Base-by-base conservation (phyloP, 257 asterid species). In the Cinchona pubescens region DNA sequence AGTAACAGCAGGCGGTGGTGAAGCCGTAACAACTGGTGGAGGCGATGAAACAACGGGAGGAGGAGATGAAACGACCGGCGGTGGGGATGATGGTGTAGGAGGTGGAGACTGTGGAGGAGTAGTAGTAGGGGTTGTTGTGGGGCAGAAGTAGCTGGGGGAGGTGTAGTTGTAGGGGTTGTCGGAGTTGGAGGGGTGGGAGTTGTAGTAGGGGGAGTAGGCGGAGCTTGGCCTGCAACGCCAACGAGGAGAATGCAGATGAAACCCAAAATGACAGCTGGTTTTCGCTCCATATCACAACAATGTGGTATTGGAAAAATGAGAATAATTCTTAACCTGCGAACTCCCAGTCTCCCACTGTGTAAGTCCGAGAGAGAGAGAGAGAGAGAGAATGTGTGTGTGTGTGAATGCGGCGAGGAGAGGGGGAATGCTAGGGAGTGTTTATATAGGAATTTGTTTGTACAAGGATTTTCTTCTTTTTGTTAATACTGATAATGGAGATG, bases 221-320 rank as follows among this genome's bases (percentile, higher is more conserved):
- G 96, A 58, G 90, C 79, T 79, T 92, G 97, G 1, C 81, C 96
- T 0, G 63, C 66, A 69, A 87, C 97, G 55, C 82, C 86, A 76
- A 91, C 86, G 65, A 81, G 59, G 74, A 70, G 61, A 67, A 90
- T 67, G 91, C 91, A 88, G 82, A 92, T 73, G 60, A 86, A 49
- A 7, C 87, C 94, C 6, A 78, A 38, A 73, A 80, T 66, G 25
- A 82, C 19, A 27, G 67, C 79, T 1, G 70, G 67, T 29, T 29
- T 82, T 15, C 21, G 73, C 79, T 86, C 90, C 96, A 92, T 89
- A 67, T 16, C 25, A 16, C 2, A 9, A 25, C 75, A 61, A 59
- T 19, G 72, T 10, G 74, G 37, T 35, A 5, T 16, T 1, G 12
- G 42, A 25, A 37, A 13, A 43, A 32, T 58, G 63, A 1, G 4